A percentile compares a stretch with the other conserved stretches of the same genome.
These are phyloP conservation scores for Nicotiana benthamiana DNA, from an alignment of 257 asterid species.

Conservation along the genomic window DNA sequence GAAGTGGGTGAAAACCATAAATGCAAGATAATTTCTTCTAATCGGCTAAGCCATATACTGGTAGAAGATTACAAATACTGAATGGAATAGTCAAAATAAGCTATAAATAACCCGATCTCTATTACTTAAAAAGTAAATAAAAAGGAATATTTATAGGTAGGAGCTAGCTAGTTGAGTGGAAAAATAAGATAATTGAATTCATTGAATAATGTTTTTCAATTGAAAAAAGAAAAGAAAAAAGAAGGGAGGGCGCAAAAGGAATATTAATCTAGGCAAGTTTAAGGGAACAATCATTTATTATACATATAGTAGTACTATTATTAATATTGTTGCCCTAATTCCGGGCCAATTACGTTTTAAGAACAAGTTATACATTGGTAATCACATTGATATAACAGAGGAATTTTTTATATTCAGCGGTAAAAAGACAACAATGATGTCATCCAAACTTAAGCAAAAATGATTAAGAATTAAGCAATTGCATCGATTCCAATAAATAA, in stretches of 20 bases:
- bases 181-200: neutral
- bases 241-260: neutral
- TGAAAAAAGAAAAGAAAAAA: neutral
- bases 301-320: neutral
- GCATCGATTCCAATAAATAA: neutral
- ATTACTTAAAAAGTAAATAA: neutral
- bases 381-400: neutral
- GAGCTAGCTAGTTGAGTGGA: neutral
- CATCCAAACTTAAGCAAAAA: neutral
- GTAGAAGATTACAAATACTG: neutral
- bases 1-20: no score
- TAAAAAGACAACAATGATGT: neutral
- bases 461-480: neutral
- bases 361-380: slow-evolving; percentile 4
- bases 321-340: neutral
- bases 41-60: no score
- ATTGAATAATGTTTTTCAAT: neutral
- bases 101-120: no score
- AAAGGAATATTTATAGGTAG: neutral
- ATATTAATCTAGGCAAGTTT: slow-evolving; percentile 5
- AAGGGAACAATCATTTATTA: neutral
- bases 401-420: neutral
- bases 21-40: no score
- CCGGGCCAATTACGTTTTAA: slow-evolving; percentile 1
- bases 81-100: neutral